These are phyloP conservation scores for Hamamelis virginiana DNA, from an alignment of 164 flowering plant species.

Conservation along the genomic window DNA sequence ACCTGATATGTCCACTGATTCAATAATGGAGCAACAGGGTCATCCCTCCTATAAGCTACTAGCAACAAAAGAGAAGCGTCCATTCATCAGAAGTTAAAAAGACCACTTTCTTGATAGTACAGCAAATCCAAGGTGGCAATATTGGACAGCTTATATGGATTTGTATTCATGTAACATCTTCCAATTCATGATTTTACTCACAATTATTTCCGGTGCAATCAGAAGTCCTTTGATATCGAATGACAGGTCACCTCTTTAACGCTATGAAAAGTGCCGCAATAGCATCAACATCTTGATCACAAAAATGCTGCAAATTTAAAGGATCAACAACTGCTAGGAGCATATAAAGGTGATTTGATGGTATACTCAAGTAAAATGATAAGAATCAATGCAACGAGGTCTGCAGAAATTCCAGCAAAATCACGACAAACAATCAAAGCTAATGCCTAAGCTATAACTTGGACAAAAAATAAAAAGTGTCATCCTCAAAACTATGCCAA, in stretches of 20 bases:
- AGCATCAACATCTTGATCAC: constrained; percentile 91
- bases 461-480: background rate
- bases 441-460: background rate
- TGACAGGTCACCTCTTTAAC: constrained; percentile 81
- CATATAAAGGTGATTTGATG: constrained; percentile 81
- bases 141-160: too few species aligned
- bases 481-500: too few species aligned
- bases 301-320: constrained; percentile 61
- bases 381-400: constrained; percentile 87
- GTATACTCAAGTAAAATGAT: constrained; percentile 73
- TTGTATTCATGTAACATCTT: too few species aligned
- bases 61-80: constrained; percentile 87
- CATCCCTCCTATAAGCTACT: constrained; percentile 87
- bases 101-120: constrained; percentile 78
- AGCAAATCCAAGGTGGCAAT: too few species aligned
- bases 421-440: background rate
- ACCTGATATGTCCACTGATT: constrained; percentile 99
- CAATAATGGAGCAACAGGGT: constrained; percentile 90
- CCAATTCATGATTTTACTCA: constrained; percentile 29
- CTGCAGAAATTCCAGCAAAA: constrained; percentile 94
- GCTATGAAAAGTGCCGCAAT: constrained; percentile 84
- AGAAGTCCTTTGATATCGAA: constrained; percentile 87
- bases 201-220: constrained; percentile 93
- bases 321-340: constrained; percentile 91
- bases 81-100: constrained; percentile 91